Evolutionary conservation across 2,329 filamentous ascomycete species (phyloP), one percentile per base, ranked within the genome.

Genomic region (Teratosphaeria pseudoeucalypti): DNA sequence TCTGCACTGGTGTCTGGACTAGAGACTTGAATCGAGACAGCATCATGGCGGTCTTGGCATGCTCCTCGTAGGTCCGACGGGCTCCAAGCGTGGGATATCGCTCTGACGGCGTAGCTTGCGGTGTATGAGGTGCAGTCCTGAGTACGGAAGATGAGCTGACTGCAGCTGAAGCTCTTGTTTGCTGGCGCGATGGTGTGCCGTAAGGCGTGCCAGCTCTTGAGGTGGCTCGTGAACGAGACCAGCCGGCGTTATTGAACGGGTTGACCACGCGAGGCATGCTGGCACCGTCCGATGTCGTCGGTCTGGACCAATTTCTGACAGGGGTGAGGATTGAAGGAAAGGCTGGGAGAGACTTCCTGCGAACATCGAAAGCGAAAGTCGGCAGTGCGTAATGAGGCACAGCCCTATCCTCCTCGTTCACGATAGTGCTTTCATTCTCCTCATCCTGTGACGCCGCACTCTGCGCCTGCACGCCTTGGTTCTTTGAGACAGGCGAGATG

Each of bases 291-390:
- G 70, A 67, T 19, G 69, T 72, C 6, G 56, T 60, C n/a, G 70
- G 70, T 56, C 69, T 61, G 2, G 56, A 23, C 11, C 47, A 58
- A 10, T 57, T n/a, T 49, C 58, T 58, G 19, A 61, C 29, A 29
- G 63, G 58, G 26, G 69, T 64, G 55, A 64, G 57, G 32, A 32
- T 7, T 32, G 61, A 39, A 49, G 57, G 52, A 39, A 66, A 58
- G 6, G 66, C 58, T 52, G 70, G 69, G 16, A 73, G 60, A 10
- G 70, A 72, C 57, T 71, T 72, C 27, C 70, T 69, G 39, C 70
- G 64, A 19, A 68, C 65, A 54, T 69, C 65, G 43, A 61, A 72
- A 2, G 72, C 62, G 23, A 70, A 57, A 2, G 71, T 73, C 3
- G 71, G 64, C 43, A 65, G 56, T 23, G 70, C 70, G 59, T 71